These are phyloP conservation scores for Alternaria conjuncta DNA, from an alignment of 2,329 filamentous ascomycete genomes.

Conservation along the genomic window DNA sequence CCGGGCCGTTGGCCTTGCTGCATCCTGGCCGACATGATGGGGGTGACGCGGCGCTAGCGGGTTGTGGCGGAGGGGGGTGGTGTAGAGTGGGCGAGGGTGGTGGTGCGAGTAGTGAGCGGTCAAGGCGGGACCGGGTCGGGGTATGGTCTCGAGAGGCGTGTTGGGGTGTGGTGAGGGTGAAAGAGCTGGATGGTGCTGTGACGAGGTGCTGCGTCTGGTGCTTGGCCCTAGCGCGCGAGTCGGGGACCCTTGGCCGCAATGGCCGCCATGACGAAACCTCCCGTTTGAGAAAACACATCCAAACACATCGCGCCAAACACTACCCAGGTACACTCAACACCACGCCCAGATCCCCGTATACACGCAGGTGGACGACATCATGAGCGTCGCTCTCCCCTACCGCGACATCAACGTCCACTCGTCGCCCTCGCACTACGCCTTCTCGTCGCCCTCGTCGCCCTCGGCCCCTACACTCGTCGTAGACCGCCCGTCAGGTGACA, in stretches of 20 bases:
- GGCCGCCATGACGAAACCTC: conserved; percentile 28
- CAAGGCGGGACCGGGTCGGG: conserved; percentile 1
- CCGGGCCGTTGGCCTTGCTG: conserved; percentile 71
- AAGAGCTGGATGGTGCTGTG: conserved; percentile 18
- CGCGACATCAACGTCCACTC: conserved; percentile 97
- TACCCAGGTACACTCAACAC: not conserved
- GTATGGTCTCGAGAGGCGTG: not conserved
- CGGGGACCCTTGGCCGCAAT: conserved; percentile 14
- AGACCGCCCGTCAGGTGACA: conserved; percentile 89
- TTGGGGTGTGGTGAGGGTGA: conserved; percentile 12
- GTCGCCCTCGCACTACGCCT: conserved; percentile 90
- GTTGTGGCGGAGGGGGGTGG: conserved; percentile 6
- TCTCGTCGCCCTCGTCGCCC: conserved; percentile 92
- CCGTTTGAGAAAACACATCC: conserved; percentile 2
- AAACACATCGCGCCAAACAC: conserved; percentile 4
- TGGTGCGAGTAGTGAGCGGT: not conserved
- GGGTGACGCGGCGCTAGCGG: conserved; percentile 32
- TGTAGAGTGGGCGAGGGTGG: not conserved
- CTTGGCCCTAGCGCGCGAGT: conserved; percentile 13
- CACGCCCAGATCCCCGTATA: not conserved
- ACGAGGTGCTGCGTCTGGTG: conserved; percentile 20
- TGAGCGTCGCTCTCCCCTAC: conserved; percentile 71
- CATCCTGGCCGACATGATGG: conserved; percentile 82
- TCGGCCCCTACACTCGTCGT: conserved; percentile 86
- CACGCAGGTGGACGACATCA: conserved; percentile 29